phyloP scores from a whole-genome alignment of 2,329 filamentous ascomycete genomes.

The Trichoderma semiorbis region DNA sequence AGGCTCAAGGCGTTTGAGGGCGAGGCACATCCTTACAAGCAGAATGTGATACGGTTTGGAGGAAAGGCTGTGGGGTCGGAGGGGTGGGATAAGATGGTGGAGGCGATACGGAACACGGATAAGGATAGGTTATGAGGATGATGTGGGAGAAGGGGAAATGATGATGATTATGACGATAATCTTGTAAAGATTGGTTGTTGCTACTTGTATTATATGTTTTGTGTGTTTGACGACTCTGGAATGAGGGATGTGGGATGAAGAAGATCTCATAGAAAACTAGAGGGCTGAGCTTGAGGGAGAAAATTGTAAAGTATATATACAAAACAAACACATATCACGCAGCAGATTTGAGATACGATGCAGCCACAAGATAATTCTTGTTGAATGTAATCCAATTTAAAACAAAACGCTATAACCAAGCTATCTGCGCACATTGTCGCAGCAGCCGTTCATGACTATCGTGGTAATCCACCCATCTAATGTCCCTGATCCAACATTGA shows the following conservation, averaged over 20 bases:
- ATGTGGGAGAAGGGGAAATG: constrained; percentile 18
- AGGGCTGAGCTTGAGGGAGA: neutral
- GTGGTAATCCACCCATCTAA: neutral
- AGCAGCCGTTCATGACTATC: neutral
- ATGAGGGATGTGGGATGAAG: neutral
- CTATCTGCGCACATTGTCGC: neutral
- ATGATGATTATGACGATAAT: neutral
- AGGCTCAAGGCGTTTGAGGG: constrained; percentile 95
- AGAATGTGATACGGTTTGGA: constrained; percentile 75
- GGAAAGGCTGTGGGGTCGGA: constrained; percentile 53
- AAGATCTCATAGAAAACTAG: neutral
- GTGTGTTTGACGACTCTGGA: constrained; percentile 21
- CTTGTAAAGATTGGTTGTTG: constrained; percentile 27
- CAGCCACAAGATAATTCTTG: neutral
- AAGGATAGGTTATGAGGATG: constrained; percentile 51
- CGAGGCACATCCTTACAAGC: constrained; percentile 83
- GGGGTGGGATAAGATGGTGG: constrained; percentile 52
- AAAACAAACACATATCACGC: neutral
- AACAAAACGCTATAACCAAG: constrained; percentile 5
- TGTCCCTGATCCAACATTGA: neutral
- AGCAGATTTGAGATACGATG: neutral
- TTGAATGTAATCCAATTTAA: neutral
- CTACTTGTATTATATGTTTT: constrained; percentile 32
- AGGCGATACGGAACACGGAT: constrained; percentile 49
- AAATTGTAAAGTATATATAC: neutral